These are phyloP conservation scores for Talaromyces sp. DNA, from an alignment of 2,329 filamentous ascomycete species.

Conservation along the genomic window DNA sequence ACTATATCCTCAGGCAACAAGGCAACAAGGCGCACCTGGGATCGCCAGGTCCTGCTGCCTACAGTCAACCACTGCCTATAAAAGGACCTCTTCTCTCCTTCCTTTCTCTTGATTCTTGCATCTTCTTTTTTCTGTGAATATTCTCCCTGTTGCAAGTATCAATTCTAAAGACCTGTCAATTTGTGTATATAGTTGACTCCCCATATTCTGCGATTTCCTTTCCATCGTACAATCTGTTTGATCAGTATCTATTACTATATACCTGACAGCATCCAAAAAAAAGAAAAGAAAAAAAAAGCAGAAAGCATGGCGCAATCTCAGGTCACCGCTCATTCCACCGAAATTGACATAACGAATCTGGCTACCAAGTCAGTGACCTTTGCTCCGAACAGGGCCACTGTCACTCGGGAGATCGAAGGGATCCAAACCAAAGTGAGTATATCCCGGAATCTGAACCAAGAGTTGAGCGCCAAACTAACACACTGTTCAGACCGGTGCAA, in stretches of 20 bases:
- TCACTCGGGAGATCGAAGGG: constrained; percentile 54
- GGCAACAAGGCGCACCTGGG: constrained; percentile 1
- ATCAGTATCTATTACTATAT: background rate
- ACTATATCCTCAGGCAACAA: background rate
- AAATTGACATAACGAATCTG: constrained; percentile 51
- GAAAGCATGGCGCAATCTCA: constrained; percentile 7
- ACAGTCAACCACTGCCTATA: background rate
- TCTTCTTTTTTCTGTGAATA: background rate
- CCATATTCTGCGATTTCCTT: background rate
- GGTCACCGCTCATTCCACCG: constrained; percentile 16
- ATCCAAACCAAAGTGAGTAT: constrained; percentile 44
- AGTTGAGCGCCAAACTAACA: background rate
- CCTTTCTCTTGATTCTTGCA: background rate
- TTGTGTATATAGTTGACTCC: background rate
- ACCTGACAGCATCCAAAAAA: background rate
- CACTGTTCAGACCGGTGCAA: constrained; percentile 45
- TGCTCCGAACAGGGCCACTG: constrained; percentile 57
- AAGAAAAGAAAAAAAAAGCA: background rate
- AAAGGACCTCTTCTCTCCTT: background rate
- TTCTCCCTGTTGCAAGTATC: background rate
- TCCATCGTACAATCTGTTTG: background rate
- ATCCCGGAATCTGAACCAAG: background rate
- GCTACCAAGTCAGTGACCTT: constrained; percentile 58
- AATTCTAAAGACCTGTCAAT: background rate
- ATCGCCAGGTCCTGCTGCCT: constrained; percentile 1